Base-by-base conservation (phyloP, 495 filamentous ascomycete genomes). In the Penicilliopsis zonata region DNA sequence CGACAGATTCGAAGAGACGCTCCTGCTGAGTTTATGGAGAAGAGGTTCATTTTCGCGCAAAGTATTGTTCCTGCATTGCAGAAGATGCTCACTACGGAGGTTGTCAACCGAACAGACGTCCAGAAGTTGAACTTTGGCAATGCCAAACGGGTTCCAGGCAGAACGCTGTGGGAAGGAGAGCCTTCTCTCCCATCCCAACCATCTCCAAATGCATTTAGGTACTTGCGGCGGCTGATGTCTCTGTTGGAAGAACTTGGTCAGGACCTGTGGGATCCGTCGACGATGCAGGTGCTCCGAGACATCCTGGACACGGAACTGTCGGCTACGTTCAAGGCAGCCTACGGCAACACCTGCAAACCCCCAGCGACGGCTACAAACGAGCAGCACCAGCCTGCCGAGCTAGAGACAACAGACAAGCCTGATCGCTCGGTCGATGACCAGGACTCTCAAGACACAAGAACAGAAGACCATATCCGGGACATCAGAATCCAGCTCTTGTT, bases 191-290 rank as follows among this genome's bases (percentile, higher is more conserved):
- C 90, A 1, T 61, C 76, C n/a, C 83, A 86, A 40, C 86, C 87
- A 0, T 86, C 86, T 1, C 76, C 83, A 0, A 65, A 67, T 17
- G 69, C 76, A 2, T 92, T 94, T 51, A 70, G 69, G 38, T 80
- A 88, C 33, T 48, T 95, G 25, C 71, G 76, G 18, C 69, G 65
- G 19, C 44, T 94, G 15, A 60, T 70, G 6, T 52, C 55, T 22
- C 57, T 65, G 1, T 92, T 98, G 86, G 67, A 67, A 21, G 55
- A 61, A 9, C 59, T 61, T 7, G 90, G 90, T 1, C 56, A 60
- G 19, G 90, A 96, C 44, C 50, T 96, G 6, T 98, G 90, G 90
- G 87, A 77, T 35, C 69, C 74, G 2, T 69, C 65, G 2, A 81
- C 81, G 0, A 70, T 86, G 0, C 41, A 44, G 6, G 59, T 62